phyloP scores from a whole-genome alignment of 345 rosid genomes.

The Salix dunnii region DNA sequence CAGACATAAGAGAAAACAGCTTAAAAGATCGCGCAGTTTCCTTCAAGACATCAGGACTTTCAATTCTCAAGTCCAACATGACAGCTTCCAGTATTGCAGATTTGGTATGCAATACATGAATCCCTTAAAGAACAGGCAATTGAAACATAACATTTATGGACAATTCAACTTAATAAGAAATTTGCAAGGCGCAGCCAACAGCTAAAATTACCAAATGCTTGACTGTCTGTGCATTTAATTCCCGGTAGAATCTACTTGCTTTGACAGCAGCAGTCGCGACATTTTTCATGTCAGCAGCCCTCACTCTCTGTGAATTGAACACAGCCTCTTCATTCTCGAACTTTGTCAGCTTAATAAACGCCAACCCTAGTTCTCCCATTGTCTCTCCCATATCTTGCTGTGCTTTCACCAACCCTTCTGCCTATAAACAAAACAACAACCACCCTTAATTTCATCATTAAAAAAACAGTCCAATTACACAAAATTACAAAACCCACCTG shows the following conservation, averaged over 20 bases:
- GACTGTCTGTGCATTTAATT: slow-evolving; percentile 77
- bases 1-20: not conserved
- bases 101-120: not conserved
- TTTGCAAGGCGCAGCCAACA: not conserved
- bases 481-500: slow-evolving; percentile 43
- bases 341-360: slow-evolving; percentile 83
- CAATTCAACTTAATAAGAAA: slow-evolving; percentile 1
- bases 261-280: slow-evolving; percentile 93
- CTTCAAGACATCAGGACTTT: not conserved
- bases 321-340: slow-evolving; percentile 90
- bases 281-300: slow-evolving; percentile 84
- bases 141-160: not conserved
- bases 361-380: slow-evolving; percentile 83
- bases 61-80: not conserved
- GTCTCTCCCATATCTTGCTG: slow-evolving; percentile 99
- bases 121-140: too few relatives aligned
- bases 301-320: slow-evolving; percentile 61
- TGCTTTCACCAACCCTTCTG: slow-evolving; percentile 85
- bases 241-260: slow-evolving; percentile 93
- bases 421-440: slow-evolving; percentile 39
- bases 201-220: slow-evolving; percentile 75
- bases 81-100: not conserved
- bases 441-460: slow-evolving; percentile 5
- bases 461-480: not conserved
- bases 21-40: not conserved